A percentile compares a stretch with the other conserved stretches of the same genome.
phyloP scores from a whole-genome alignment of 2,329 filamentous ascomycete genomes.

The Mycosphaerella sp. region DNA sequence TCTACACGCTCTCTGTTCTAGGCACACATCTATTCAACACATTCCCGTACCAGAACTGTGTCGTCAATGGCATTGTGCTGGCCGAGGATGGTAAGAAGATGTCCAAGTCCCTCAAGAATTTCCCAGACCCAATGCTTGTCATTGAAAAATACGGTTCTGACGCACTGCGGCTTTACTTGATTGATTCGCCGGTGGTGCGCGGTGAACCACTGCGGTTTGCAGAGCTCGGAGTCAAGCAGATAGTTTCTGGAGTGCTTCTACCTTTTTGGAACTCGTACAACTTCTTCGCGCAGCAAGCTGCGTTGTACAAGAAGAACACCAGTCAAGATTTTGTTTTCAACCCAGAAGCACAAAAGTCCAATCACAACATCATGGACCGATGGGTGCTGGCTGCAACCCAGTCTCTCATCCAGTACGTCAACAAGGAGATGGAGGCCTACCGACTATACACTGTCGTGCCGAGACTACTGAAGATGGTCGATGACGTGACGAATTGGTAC shows the following conservation, averaged over 20 bases:
- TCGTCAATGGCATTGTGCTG: slow-evolving; percentile 92
- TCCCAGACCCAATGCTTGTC: slow-evolving; percentile 76
- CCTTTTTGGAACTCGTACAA: slow-evolving; percentile 96
- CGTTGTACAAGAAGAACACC: slow-evolving; percentile 78
- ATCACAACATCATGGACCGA: slow-evolving; percentile 88
- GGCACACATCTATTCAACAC: slow-evolving; percentile 81
- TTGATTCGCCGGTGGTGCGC: slow-evolving; percentile 91
- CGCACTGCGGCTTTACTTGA: slow-evolving; percentile 87
- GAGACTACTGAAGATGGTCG: slow-evolving; percentile 63
- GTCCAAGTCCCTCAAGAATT: slow-evolving; percentile 96
- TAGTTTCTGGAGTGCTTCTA: slow-evolving; percentile 82
- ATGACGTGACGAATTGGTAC: slow-evolving; percentile 98
- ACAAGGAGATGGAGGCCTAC: slow-evolving; percentile 80
- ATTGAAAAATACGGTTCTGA: slow-evolving; percentile 88
- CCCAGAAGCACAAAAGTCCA: slow-evolving; percentile 64
- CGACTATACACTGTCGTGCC: slow-evolving; percentile 80
- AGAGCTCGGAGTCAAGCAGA: slow-evolving; percentile 86
- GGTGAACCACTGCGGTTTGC: slow-evolving; percentile 89
- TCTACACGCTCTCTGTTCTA: slow-evolving; percentile 84
- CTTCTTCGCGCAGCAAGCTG: slow-evolving; percentile 86
- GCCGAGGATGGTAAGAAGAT: slow-evolving; percentile 98
- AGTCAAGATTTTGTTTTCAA: slow-evolving; percentile 72
- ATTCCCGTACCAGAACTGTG: slow-evolving; percentile 87
- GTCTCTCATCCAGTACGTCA: slow-evolving; percentile 83
- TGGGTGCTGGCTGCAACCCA: slow-evolving; percentile 94